Base-by-base conservation (phyloP, 768 basidiomycete genomes). In the Suillus luteus region DNA sequence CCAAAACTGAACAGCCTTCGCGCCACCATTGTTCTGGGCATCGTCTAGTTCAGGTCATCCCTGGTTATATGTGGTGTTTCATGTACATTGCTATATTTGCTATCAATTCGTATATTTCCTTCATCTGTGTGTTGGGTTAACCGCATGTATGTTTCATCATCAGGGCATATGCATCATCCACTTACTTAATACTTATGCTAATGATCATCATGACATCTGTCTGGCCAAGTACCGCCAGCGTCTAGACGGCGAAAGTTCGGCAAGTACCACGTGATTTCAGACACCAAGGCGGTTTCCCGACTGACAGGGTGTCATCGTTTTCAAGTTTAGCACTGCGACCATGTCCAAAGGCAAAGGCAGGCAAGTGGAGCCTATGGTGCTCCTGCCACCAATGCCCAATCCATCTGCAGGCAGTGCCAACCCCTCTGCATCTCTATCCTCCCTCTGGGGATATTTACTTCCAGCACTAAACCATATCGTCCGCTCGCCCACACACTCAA, bases 401-500 rank as follows among this genome's bases (percentile, higher is more conserved):
- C 83, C 82, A 63, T 80, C 86, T 43, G 82, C 84, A 14, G 85
- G 86, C 35, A 89, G 88, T 69, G 85, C 89, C 35, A 89, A 91
- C 73, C 91, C 91, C 49, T 81, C 90, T 15, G 87, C 88, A 14
- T 91, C 90, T 0, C 79, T 91, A 35, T 82, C 86, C 59, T 79
- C 89, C 2, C 81, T 92, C 60, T 92, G 91, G 91, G 84, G 85
- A 11, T 92, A 91, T 75, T 76, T 92, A 37, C 79, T 86, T 59
- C 91, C 91, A 38, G 90, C 90, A 31, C 77, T 92, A 44, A 86
- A 91, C 71, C 89, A 92, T 72, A 91, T 92, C 71, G 79, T 92
- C 63, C 87, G 87, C 67, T 84, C 84, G n/a, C 83, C 89, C 35
- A 83, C 85, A 37, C 86, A 88, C 71, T 79, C 82, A 66, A 67